Conservation (phyloP, 305 asterid genomes). For the Nicotiana rustica region DNA sequence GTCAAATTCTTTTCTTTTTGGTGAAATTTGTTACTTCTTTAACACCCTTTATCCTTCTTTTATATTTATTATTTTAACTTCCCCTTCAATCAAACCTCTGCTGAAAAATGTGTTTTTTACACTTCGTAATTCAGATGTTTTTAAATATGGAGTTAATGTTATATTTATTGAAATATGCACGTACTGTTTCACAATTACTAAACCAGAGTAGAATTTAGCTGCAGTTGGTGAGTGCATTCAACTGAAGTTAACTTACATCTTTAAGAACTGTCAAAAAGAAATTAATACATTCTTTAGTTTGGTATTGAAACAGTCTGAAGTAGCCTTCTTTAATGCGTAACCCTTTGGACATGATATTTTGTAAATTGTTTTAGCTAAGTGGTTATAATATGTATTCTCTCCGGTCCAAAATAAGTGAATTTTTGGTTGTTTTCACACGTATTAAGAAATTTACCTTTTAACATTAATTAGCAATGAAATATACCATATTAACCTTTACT, state of each 20-base stretch:
- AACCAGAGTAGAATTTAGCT: background rate
- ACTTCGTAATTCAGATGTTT: background rate
- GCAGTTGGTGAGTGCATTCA: slow-evolving; percentile 10
- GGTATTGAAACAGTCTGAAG: background rate
- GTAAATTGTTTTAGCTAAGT: background rate
- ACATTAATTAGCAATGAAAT: too few species aligned
- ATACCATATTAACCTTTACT: too few species aligned
- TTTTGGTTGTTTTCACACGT: too few species aligned
- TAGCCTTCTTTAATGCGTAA: background rate
- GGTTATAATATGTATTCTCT: background rate
- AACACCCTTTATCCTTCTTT: background rate
- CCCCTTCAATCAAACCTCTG: background rate
- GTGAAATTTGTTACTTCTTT: slow-evolving; percentile 52
- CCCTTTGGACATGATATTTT: background rate
- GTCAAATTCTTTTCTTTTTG: slow-evolving; percentile 39
- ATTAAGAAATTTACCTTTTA: too few species aligned
- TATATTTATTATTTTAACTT: background rate
- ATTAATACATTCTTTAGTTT: background rate
- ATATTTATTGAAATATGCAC: background rate
- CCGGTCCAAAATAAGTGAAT: too few species aligned
- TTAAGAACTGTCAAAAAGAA: background rate
- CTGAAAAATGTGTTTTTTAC: background rate
- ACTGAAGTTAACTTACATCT: background rate
- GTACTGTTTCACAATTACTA: background rate
- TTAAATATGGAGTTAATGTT: background rate